These are phyloP conservation scores for Neoscytalidium dimidiatum DNA, from an alignment of 2,329 filamentous ascomycete species.

Conservation along the genomic window DNA sequence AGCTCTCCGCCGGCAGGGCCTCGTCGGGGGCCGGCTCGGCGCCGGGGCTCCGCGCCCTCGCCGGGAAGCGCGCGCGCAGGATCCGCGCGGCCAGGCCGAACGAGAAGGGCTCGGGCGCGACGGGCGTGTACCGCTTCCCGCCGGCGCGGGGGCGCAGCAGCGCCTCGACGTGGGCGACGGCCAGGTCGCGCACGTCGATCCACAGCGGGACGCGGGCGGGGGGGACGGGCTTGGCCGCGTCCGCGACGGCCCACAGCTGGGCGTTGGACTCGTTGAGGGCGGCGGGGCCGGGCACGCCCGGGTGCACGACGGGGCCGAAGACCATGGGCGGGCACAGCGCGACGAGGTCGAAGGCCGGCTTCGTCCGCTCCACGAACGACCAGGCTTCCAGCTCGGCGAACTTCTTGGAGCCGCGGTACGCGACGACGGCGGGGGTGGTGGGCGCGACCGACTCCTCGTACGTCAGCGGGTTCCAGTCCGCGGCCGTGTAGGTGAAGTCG, in stretches of 20 bases:
- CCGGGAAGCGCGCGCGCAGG: slow-evolving; percentile 44
- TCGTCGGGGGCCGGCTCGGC: slow-evolving; percentile 31
- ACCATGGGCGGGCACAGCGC: slow-evolving; percentile 32
- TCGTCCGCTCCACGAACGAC: slow-evolving; percentile 25
- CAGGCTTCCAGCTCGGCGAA: slow-evolving; percentile 31
- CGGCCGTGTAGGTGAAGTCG: slow-evolving; percentile 24
- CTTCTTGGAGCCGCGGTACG: slow-evolving; percentile 30
- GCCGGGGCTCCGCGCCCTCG: slow-evolving; percentile 36
- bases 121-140: slow-evolving; percentile 44
- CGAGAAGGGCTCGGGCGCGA: slow-evolving; percentile 48
- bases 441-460: slow-evolving; percentile 26
- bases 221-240: slow-evolving; percentile 38
- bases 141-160: slow-evolving; percentile 37
- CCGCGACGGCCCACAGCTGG: slow-evolving; percentile 28
- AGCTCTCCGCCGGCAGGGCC: slow-evolving; percentile 32
- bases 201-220: slow-evolving; percentile 44
- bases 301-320: slow-evolving; percentile 29
- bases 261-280: slow-evolving; percentile 29
- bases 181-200: slow-evolving; percentile 52
- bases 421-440: slow-evolving; percentile 22
- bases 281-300: slow-evolving; percentile 8
- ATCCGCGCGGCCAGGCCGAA: slow-evolving; percentile 49
- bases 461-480: slow-evolving; percentile 31
- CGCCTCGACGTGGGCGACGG: slow-evolving; percentile 47
- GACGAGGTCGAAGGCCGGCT: slow-evolving; percentile 26